Percentiles rank a stretch among this genome's conserved stretches.
Evolutionary conservation across 257 asterid genomes (phyloP).

Genomic region (Lycium barbarum): DNA sequence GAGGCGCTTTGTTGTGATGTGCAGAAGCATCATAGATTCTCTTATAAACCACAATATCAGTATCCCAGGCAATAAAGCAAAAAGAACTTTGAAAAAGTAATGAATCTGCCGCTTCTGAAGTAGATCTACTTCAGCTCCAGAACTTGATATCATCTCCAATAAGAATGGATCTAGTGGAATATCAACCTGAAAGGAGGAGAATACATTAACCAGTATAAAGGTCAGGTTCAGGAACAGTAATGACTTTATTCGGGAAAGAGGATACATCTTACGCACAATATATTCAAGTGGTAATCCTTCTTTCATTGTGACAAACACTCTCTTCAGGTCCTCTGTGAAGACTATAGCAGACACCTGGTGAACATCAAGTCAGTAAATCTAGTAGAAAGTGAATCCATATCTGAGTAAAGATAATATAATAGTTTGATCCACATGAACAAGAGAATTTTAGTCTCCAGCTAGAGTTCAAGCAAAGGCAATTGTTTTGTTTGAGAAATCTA

Average conservation of each 20-base stretch:
- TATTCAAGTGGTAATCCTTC: conserved; percentile 98
- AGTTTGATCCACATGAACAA: conserved; percentile 4
- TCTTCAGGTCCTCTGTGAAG: conserved; percentile 95
- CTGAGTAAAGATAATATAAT: not conserved
- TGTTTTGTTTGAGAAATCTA: not conserved
- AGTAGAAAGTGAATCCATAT: not conserved
- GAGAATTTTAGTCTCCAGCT: not conserved
- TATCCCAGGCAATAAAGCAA: conserved; percentile 90
- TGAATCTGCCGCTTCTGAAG: conserved; percentile 85
- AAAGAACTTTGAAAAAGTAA: conserved; percentile 78
- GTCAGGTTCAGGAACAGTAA: conserved; percentile 30
- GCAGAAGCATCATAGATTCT: conserved; percentile 86
- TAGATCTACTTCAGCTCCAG: conserved; percentile 96
- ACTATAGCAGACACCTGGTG: conserved; percentile 92
- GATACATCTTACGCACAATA: conserved; percentile 62
- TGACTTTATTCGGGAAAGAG: conserved; percentile 22
- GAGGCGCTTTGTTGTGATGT: conserved; percentile 72
- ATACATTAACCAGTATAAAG: conserved; percentile 37
- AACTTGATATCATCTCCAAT: conserved; percentile 87
- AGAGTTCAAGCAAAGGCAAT: not conserved
- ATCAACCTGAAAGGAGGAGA: conserved; percentile 71
- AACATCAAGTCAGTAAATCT: conserved; percentile 7
- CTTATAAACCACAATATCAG: conserved; percentile 85
- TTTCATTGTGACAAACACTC: conserved; percentile 87
- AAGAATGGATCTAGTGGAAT: conserved; percentile 96